Percentiles rank a stretch among this genome's conserved stretches.
Evolutionary conservation across 495 filamentous ascomycete genomes (phyloP).

Genomic region (Hyaloscypha bicolor): DNA sequence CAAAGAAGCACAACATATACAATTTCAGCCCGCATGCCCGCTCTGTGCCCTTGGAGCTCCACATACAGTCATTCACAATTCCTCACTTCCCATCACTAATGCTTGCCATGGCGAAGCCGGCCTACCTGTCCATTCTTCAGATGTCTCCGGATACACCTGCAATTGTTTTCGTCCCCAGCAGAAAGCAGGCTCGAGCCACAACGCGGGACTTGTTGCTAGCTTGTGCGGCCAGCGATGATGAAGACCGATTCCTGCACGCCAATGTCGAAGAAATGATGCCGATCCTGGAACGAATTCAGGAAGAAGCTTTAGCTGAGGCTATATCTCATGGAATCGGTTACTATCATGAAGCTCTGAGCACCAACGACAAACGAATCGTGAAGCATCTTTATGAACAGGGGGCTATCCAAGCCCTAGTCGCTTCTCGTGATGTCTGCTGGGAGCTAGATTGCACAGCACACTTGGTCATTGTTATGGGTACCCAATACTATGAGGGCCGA

Average conservation of each 20-base stretch:
- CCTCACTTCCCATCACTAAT: slow-evolving; percentile 97
- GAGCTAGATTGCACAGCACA: slow-evolving; percentile 88
- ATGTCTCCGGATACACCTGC: slow-evolving; percentile 86
- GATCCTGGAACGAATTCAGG: slow-evolving; percentile 77
- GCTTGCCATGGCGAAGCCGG: slow-evolving; percentile 96
- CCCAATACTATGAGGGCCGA: slow-evolving; percentile 96
- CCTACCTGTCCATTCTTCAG: slow-evolving; percentile 82
- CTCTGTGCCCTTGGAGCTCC: slow-evolving; percentile 85
- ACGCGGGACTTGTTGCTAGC: slow-evolving; percentile 87
- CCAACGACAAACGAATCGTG: slow-evolving; percentile 90
- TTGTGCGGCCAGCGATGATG: slow-evolving; percentile 84
- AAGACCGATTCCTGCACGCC: slow-evolving; percentile 90
- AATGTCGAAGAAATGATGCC: slow-evolving; percentile 78
- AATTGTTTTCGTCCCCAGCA: slow-evolving; percentile 86
- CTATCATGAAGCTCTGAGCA: slow-evolving; percentile 89
- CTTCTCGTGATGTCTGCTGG: slow-evolving; percentile 96
- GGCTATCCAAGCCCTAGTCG: slow-evolving; percentile 90
- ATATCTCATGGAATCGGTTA: slow-evolving; percentile 97
- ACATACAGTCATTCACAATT: slow-evolving; percentile 93
- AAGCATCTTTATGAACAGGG: slow-evolving; percentile 88
- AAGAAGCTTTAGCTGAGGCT: slow-evolving; percentile 84
- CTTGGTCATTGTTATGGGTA: slow-evolving; percentile 94
- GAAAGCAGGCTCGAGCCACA: slow-evolving; percentile 88
- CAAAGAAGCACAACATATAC: slow-evolving; percentile 97
- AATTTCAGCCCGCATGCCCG: slow-evolving; percentile 96